Base-by-base conservation (phyloP, 1,284 basidiomycete species). In the Mycosarcoma maydis region DNA sequence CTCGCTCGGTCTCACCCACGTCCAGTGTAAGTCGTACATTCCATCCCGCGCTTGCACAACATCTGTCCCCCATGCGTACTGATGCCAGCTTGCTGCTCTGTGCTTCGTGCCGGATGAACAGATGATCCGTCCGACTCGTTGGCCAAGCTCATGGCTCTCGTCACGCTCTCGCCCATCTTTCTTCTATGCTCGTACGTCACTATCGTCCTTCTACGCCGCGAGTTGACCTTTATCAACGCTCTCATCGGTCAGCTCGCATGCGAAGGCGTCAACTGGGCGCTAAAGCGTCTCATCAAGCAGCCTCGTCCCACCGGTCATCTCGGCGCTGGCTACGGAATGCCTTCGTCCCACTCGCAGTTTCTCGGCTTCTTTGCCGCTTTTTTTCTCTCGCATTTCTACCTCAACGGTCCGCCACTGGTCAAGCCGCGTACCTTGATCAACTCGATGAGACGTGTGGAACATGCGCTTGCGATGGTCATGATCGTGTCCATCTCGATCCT, bases 321-420 rank as follows among this genome's bases (percentile, higher is more conserved):
- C 30, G 89, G 89, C 11, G 86, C 86, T 51, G 91, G 92, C 7
- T 93, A 92, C 75, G 91, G 91, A 11, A 93, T 93, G 78, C 91
- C 91, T 0, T 92, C 91, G 0, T 92, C 90, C 11, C 91, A 93
- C 77, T 90, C 90, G 76, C 91, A 93, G 82, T 92, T 90, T 81
- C 90, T 92, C 88, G 92, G 88, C 5, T 93, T 91, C 82, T 93
- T 93, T 75, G 85, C 88, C 3, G 85, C 89, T 0, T 93, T 92
- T 80, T 83, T 92, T 40, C 78, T 88, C 33, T 86, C 88, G 73
- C 92, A 93, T 82, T 82, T 93, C 48, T 86, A 86, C 60, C 88
- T 87, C 65, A 87, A 88, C 39, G 89, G 91, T 90, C 76, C 77
- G 83, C 5, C 83, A 86, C 3, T 87, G 85, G 4, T 88, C 87